Percentiles rank a stretch among this genome's conserved stretches.
Evolutionary conservation across 2,329 filamentous ascomycete species (phyloP).

Genomic region (Nannizzia gypsea): DNA sequence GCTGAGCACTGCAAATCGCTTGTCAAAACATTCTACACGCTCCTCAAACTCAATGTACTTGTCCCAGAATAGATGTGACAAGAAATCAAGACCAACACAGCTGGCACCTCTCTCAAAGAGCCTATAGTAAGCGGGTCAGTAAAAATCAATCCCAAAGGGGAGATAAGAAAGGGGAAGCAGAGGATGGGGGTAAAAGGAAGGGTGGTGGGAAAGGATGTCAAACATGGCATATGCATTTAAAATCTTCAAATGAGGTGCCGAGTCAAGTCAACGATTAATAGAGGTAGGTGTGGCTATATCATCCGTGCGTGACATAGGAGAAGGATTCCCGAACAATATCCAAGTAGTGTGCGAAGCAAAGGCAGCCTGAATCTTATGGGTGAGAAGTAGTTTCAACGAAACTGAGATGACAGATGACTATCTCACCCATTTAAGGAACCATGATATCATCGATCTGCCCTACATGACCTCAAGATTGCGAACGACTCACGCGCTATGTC

Average conservation of each 20-base stretch:
- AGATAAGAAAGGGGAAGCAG: constrained; percentile 21
- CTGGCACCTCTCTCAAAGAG: constrained; percentile 83
- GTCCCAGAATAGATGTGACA: constrained; percentile 95
- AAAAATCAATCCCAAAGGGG: constrained; percentile 13
- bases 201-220: constrained; percentile 29
- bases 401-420: constrained; percentile 46
- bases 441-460: constrained; percentile 27
- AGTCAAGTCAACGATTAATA: constrained; percentile 27
- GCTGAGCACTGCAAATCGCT: constrained; percentile 70
- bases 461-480: constrained; percentile 27
- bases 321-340: constrained; percentile 22
- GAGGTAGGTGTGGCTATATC: constrained; percentile 23
- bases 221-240: constrained; percentile 35
- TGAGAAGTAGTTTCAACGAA: constrained; percentile 40
- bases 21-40: constrained; percentile 69
- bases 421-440: constrained; percentile 48
- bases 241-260: constrained; percentile 27
- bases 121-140: constrained; percentile 43
- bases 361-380: constrained; percentile 42
- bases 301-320: constrained; percentile 26
- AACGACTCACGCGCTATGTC: constrained; percentile 28
- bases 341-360: constrained; percentile 27
- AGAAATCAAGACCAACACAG: constrained; percentile 81
- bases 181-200: constrained; percentile 12
- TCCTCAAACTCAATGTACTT: constrained; percentile 98